Percentiles rank a stretch among this genome's conserved stretches.
Evolutionary conservation across 768 basidiomycete genomes (phyloP).

Genomic region (Ramaria sp.): DNA sequence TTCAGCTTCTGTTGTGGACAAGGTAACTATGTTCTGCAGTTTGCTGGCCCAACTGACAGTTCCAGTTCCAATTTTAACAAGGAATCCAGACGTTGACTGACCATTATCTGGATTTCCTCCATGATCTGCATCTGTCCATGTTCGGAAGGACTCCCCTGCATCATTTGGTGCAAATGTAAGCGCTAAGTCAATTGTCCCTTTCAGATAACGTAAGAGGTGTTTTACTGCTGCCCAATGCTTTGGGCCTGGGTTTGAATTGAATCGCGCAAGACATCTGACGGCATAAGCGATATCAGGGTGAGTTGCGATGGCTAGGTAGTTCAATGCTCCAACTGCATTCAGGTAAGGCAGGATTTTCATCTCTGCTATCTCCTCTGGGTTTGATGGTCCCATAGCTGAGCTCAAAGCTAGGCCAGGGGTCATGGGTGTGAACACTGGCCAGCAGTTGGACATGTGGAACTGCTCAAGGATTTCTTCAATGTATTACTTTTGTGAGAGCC

Average conservation of each 20-base stretch:
- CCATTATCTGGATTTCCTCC: conserved; percentile 13
- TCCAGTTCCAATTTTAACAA: conserved; percentile 14
- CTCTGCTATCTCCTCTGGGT: conserved; percentile 6
- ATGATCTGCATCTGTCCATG: conserved; percentile 21
- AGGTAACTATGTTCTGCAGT: conserved; percentile 15
- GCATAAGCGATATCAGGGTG: conserved; percentile 26
- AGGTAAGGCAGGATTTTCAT: conserved; percentile 22
- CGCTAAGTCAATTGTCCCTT: conserved; percentile 20
- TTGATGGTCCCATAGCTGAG: conserved; percentile 2
- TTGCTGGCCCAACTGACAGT: conserved; percentile 16
- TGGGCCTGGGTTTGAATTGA: conserved; percentile 19
- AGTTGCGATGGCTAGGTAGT: conserved; percentile 23
- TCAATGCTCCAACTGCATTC: conserved; percentile 21
- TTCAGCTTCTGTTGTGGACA: conserved; percentile 22
- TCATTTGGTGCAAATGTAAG: conserved; percentile 13
- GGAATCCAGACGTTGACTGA: conserved; percentile 15
- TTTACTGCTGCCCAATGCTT: conserved; percentile 29
- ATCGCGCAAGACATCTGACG: conserved; percentile 22
- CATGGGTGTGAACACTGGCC: conserved; percentile 13
- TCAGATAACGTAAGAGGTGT: conserved; percentile 26
- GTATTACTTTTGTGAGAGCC: conserved; percentile 14
- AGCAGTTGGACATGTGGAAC: conserved; percentile 10
- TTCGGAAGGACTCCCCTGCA: conserved; percentile 4
- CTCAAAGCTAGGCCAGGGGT: conserved; percentile 7
- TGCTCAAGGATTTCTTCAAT: conserved; percentile 9